Evolutionary conservation across 2,329 filamentous ascomycete species (phyloP), one percentile per base, ranked within the genome.

Genomic region (Xylariaceae sp.): DNA sequence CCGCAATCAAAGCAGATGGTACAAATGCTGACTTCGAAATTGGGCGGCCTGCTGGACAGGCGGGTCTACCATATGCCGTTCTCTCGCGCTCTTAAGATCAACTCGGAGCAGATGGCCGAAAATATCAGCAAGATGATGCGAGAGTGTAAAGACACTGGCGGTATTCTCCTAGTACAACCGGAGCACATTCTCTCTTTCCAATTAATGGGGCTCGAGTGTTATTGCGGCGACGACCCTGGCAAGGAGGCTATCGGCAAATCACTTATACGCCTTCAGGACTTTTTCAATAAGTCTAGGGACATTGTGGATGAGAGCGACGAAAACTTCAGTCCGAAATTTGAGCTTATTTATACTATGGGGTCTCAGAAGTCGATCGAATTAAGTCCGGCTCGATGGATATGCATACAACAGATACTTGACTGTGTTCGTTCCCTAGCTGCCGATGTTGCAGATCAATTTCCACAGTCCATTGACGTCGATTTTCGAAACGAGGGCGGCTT

Each of bases 301-400:
- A 73, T 88, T 1, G 72, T 87, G 0, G 83, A 87, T 54, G 83
- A 87, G 65, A 83, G 79, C 39, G 84, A 87, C 47, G 81, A 86
- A 54, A 81, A 80, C 51, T 79, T 86, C 44, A 80, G 74, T 42
- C 73, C 77, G 2, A 80, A 78, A 46, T 84, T 84, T 39, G 81
- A 87, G 61, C 66, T 87, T 0, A 72, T 87, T 2, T 87, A 87
- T 54, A 84, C 83, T 0, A 77, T 85, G 61, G 84, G 83, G 0
- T 58, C 64, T 0, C 79, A 84, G 54, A 62, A 65, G 1, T 59
- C 75, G 0, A 70, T 85, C 0, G 79, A 86, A 3, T 69, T 77
- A 7, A 74, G 75, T 45, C 79, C 80, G 0, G 66, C 78, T 2
- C 71, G 85, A 4, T 88, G 84, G 85, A 59, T 62, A 0, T 59